These are phyloP conservation scores for Bipolaris sorokiniana DNA, from an alignment of 2,329 filamentous ascomycete genomes.

Conservation along the genomic window DNA sequence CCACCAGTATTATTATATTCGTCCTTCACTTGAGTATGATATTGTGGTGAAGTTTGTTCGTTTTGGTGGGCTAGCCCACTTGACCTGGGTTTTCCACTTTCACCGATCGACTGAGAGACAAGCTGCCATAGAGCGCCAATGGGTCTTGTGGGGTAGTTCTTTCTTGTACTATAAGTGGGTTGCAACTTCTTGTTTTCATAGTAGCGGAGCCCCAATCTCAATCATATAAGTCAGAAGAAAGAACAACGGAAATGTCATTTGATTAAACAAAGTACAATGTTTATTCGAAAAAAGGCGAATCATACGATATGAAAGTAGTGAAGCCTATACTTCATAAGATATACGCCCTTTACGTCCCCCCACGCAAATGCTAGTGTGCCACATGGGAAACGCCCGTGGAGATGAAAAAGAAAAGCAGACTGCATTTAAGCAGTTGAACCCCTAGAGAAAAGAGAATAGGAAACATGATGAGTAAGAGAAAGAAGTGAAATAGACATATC, in stretches of 20 bases:
- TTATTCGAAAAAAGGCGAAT: too few species aligned
- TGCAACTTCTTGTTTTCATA: neutral
- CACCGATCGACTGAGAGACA: neutral
- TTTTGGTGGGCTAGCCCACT: too few species aligned
- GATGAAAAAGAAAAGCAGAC: neutral
- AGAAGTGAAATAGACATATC: neutral
- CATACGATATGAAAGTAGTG: too few species aligned
- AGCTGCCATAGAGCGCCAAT: neutral
- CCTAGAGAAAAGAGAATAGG: neutral
- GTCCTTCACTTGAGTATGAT: too few species aligned
- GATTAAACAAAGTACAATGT: neutral
- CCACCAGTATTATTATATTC: too few species aligned
- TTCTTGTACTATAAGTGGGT: too few species aligned
- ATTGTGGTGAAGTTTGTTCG: too few species aligned
- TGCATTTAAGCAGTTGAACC: neutral
- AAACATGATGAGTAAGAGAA: neutral
- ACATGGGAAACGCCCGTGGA: constrained; percentile 15
- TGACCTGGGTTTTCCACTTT: too few species aligned
- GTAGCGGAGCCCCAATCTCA: too few species aligned
- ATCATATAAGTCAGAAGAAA: neutral
- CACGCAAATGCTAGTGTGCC: neutral
- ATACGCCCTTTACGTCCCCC: too few species aligned
- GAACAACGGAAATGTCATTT: neutral
- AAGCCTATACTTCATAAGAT: too few species aligned
- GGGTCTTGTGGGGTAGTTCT: neutral